Evolutionary conservation across 2,329 filamentous ascomycete species (phyloP).

Genomic region (Monosporascus cannonballus): DNA sequence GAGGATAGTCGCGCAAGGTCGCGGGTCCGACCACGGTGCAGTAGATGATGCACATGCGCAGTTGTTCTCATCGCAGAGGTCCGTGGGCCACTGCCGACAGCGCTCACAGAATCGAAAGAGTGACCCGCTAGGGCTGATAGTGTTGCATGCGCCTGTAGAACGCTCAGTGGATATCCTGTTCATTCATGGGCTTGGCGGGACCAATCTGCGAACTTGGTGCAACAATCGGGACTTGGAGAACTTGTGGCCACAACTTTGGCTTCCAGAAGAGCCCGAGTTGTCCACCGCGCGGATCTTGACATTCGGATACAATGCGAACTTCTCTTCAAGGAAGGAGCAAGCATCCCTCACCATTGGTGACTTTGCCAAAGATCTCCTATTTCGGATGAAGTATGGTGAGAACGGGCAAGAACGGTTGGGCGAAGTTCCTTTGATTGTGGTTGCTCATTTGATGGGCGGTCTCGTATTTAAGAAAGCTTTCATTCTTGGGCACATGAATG

Average conservation of each 20-base stretch:
- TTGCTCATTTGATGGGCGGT: constrained; percentile 16
- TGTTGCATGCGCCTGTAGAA: constrained; percentile 7
- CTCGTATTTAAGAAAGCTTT: constrained; percentile 14
- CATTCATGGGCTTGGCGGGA: constrained; percentile 19
- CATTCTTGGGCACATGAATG: constrained; percentile 12
- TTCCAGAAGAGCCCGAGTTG: constrained; percentile 13
- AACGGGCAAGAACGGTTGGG: constrained; percentile 8
- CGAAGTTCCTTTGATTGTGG: constrained; percentile 14
- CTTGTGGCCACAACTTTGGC: constrained; percentile 16
- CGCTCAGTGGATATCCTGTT: constrained; percentile 18
- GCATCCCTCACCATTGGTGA: constrained; percentile 11
- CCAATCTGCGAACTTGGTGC: constrained; percentile 17
- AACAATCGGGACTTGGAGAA: constrained; percentile 7
- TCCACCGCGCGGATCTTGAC: constrained; percentile 13
- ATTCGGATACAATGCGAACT: constrained; percentile 20
- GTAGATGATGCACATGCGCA: neutral
- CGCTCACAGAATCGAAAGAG: neutral
- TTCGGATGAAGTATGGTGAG: constrained; percentile 14
- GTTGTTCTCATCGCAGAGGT: neutral
- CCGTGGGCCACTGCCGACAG: neutral
- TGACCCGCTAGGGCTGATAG: constrained; percentile 10
- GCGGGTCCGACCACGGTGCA: neutral
- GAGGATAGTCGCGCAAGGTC: neutral
- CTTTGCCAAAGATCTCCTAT: constrained; percentile 18
- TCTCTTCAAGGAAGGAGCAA: constrained; percentile 7